These are phyloP conservation scores for Curvularia spicifera DNA, from an alignment of 2,329 filamentous ascomycete genomes.

Conservation along the genomic window DNA sequence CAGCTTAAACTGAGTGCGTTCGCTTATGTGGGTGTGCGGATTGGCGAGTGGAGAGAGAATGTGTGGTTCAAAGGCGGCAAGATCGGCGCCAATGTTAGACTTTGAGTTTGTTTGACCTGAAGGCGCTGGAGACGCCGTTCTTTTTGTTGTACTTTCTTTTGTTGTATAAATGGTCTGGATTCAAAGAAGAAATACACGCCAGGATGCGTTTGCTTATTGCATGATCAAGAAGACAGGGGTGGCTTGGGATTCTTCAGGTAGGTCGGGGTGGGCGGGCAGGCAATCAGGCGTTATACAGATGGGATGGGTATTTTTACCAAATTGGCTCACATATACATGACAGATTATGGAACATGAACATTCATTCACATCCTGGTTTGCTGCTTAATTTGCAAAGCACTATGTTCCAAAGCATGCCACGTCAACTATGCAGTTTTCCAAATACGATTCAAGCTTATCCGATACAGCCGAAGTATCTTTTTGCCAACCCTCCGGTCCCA, in stretches of 20 bases:
- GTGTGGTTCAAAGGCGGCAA: conserved; percentile 59
- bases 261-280: background rate
- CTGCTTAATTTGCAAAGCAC: background rate
- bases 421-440: conserved; percentile 1
- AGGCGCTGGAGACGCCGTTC: background rate
- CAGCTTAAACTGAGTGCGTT: conserved; percentile 77
- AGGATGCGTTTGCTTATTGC: background rate
- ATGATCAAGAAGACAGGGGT: background rate
- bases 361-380: background rate
- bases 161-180: background rate
- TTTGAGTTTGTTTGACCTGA: conserved; percentile 34
- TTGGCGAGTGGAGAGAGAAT: conserved; percentile 75
- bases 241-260: background rate
- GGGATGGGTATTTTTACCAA: background rate
- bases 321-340: background rate
- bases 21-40: conserved; percentile 74
- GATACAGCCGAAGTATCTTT: background rate
- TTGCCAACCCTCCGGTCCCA: background rate
- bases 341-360: background rate
- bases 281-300: background rate
- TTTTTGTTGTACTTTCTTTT: background rate
- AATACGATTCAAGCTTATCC: background rate
- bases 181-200: background rate
- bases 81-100: conserved; percentile 56
- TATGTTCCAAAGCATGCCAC: background rate